Base-by-base conservation (phyloP, 805 yeast species). In the Yarrowia sp. region DNA sequence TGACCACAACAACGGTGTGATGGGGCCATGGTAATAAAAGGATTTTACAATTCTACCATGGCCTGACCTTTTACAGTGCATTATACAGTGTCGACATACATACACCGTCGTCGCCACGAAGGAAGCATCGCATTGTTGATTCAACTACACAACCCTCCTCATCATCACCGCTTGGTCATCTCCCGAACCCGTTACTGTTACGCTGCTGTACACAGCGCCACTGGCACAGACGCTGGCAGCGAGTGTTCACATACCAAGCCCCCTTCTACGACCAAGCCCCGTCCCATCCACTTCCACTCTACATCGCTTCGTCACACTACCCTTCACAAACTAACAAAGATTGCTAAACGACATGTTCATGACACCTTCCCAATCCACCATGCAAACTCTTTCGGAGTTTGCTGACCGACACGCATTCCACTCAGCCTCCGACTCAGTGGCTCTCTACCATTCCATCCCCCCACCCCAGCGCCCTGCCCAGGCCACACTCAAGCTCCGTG, bases 331-430 rank as follows among this genome's bases (percentile, higher is more conserved):
- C 61, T 54, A 54, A 54, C 61, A 36, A 35, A 54, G 61, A 54
- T 54, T 54, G 61, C 61, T 38, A 36, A 54, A 54, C 61, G 40
- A 54, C 61, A 54, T 54, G 61, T 54, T 54, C 61, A 54, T 54
- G 61, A 54, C 61, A 54, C 61, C 61, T 32, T 54, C 61, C 46
- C 61, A 54, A 38, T 36, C 61, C 10, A 54, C 61, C 11, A 54
- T 54, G 61, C 61, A 54, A n/a, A 54, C 61, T 54, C 61, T 54
- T 16, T 54, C 61, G 44, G 61, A 54, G 61, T 54, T 54, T 54
- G 61, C 61, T 9, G 61, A 54, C 12, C 44, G 61, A 38, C 61
- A 54, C 61, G 61, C 61, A 35, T 54, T 54, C 61, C 61, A 54
- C 26, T 54, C 61, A 14, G 46, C 61, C 38, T 54, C 61, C 17